Conservation (phyloP, 2,329 filamentous ascomycete species). For the Xylaria multiplex region DNA sequence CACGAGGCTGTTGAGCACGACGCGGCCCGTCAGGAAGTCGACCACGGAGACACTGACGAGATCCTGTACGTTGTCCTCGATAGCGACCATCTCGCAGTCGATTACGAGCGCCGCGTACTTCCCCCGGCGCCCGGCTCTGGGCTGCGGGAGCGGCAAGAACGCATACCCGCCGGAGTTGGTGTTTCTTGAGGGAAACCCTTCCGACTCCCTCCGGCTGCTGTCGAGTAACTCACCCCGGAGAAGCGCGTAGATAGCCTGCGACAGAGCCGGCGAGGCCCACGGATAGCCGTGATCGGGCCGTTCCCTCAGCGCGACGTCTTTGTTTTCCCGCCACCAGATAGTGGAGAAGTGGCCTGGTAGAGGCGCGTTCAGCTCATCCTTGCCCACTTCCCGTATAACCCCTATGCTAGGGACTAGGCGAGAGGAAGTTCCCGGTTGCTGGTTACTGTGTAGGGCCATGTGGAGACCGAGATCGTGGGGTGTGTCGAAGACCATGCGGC, state of each 20-base stretch:
- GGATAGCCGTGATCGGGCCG: not conserved
- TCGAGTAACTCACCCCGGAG: not conserved
- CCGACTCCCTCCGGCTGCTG: not conserved
- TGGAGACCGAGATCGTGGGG: not conserved
- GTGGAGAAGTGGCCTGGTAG: not conserved
- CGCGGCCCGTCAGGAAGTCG: constrained; percentile 59
- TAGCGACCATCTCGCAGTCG: constrained; percentile 61
- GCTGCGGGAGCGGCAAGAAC: constrained; percentile 15
- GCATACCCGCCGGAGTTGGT: not conserved
- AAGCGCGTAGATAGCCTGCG: not conserved
- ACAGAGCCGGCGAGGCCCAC: constrained; percentile 22
- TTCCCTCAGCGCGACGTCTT: not conserved
- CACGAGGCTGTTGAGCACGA: constrained; percentile 57
- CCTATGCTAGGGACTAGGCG: not conserved
- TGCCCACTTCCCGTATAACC: too few species aligned
- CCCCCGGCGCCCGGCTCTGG: not conserved
- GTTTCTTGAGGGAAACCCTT: constrained; percentile 1
- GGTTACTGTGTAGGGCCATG: not conserved
- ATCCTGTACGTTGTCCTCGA: constrained; percentile 38
- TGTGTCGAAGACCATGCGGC: not conserved
- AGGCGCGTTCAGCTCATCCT: not conserved
- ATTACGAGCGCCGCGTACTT: constrained; percentile 53
- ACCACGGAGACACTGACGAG: constrained; percentile 46
- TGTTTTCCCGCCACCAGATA: constrained; percentile 2
- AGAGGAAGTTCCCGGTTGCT: not conserved